Evolutionary conservation across 2,329 filamentous ascomycete genomes (phyloP), one percentile per base, ranked within the genome.

Genomic region (Ceratocystis cacaofunesta): DNA sequence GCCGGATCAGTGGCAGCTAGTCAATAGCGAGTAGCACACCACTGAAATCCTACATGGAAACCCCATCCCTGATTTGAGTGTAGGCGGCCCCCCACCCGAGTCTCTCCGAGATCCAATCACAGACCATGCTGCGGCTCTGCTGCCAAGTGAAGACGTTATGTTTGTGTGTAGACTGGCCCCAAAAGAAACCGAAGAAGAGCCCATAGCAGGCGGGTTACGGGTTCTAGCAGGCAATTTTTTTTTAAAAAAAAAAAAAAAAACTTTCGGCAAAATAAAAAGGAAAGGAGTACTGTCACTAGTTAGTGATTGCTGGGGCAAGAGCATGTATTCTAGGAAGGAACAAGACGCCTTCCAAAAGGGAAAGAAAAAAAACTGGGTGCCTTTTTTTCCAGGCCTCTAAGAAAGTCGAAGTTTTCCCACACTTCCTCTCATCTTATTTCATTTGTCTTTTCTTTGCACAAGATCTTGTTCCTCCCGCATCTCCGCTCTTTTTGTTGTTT

Each of bases 381-480:
- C 63, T 61, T 60, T 64, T 62, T 61, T 57, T 60, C 62, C 66
- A 62, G 57, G 66, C 62, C 36, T 43, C 62, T 19, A 19, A 17
- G 17, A 57, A 65, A 57, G 41, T 22, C 46, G 52, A 60, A 61
- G 48, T 64, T 64, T 64, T 60, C 52, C 52, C 60, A 55, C 62
- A 64, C 41, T 63, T 68, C 62, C 62, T 63, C 67, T 69, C 30
- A 15, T 62, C 50, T 57, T 64, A 36, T 62, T 61, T 64, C 60
- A 36, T 8, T 48, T 61, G 58, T 64, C 62, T 63, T 7, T 67
- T 70, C 74, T 73, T 73, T 71, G 69, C 55, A 41, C 36, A 58
- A 58, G 5, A 30, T 32, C 55, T 70, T 71, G 68, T 70, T 72
- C 70, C 69, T 61, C 61, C 68, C 66, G 68, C 55, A 58, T 58